phyloP scores from a whole-genome alignment of 2,329 filamentous ascomycete genomes.

The Didymella arachidicola region DNA sequence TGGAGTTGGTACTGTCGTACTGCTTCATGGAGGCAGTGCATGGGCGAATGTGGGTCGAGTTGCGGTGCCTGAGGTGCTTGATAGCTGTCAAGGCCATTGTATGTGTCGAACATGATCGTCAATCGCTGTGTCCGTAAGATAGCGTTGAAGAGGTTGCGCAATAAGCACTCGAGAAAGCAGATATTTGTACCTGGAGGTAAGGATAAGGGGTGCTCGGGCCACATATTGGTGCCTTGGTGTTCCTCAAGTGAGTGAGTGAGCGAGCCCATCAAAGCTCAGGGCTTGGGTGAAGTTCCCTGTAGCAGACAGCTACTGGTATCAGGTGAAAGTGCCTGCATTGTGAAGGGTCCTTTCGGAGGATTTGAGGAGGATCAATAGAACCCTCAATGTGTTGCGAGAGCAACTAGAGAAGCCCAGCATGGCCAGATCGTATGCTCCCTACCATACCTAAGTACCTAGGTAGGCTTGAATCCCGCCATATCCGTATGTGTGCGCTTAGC shows the following conservation, averaged over 20 bases:
- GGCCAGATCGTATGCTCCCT: too few species aligned
- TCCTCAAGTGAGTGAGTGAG: not conserved
- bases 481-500: too few species aligned
- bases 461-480: too few species aligned
- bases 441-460: too few species aligned
- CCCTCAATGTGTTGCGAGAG: too few species aligned
- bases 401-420: too few species aligned
- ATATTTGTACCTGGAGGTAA: not conserved
- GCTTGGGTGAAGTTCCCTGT: not conserved
- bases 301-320: not conserved
- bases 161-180: too few species aligned
- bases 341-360: not conserved
- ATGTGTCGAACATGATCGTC: not conserved
- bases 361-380: too few species aligned
- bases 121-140: not conserved
- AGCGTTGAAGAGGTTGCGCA: not conserved
- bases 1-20: not conserved
- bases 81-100: too few species aligned
- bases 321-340: not conserved
- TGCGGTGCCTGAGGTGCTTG: not conserved
- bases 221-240: not conserved
- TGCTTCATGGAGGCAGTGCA: not conserved
- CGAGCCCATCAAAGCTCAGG: too few species aligned
- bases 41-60: not conserved
- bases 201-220: not conserved